Evolutionary conservation across 331 rosid genomes (phyloP).

Genomic region (Dryas integrifolia): DNA sequence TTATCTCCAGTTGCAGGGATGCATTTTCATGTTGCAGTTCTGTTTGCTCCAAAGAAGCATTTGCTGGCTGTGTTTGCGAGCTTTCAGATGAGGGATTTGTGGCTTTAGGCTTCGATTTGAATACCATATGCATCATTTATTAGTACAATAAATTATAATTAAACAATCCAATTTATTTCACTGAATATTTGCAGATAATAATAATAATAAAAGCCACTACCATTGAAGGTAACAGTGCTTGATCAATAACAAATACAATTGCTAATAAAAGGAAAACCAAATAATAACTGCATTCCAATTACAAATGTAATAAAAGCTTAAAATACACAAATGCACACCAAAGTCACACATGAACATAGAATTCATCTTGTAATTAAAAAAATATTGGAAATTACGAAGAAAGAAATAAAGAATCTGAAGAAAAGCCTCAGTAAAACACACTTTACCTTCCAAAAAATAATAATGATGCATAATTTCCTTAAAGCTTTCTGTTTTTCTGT

Average conservation of each 20-base stretch:
- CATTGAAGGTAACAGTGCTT: neutral
- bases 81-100: neutral
- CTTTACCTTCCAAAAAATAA: neutral
- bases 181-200: neutral
- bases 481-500: too few species aligned
- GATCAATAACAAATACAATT: too few species aligned
- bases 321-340: neutral
- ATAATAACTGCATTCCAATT: neutral
- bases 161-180: neutral
- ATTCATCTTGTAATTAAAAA: neutral
- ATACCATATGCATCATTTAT: neutral
- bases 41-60: slow-evolving; percentile 19
- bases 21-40: slow-evolving; percentile 20
- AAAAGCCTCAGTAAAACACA: neutral
- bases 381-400: neutral
- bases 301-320: too few species aligned
- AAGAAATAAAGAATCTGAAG: neutral
- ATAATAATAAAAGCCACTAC: neutral
- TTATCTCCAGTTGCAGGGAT: slow-evolving; percentile 9
- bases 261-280: too few species aligned
- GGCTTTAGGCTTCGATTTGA: slow-evolving; percentile 12
- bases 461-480: too few species aligned
- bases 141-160: neutral
- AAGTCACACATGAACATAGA: neutral
- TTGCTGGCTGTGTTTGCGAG: slow-evolving; percentile 9